A percentile compares a stretch with the other conserved stretches of the same genome.
Conservation (phyloP, 768 basidiomycete genomes). For the Boletus sensibilis region DNA sequence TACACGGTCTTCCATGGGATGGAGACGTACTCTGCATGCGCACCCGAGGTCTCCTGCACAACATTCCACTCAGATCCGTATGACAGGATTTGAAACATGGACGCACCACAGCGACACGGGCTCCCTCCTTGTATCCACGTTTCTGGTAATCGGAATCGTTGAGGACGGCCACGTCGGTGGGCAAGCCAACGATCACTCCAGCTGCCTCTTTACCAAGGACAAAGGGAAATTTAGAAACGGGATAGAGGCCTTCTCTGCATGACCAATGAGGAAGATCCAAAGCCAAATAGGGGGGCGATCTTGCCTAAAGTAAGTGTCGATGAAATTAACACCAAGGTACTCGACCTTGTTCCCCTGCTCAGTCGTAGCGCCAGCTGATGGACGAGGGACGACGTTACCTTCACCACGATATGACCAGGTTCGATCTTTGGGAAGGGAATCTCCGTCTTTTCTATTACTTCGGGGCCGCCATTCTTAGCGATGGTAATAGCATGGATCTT, state of each 20-base stretch:
- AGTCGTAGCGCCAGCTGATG: neutral
- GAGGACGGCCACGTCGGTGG: slow-evolving; percentile 60
- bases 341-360: slow-evolving; percentile 47
- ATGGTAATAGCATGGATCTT: slow-evolving; percentile 74
- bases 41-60: slow-evolving; percentile 44
- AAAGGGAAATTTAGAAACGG: slow-evolving; percentile 54
- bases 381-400: slow-evolving; percentile 21
- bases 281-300: slow-evolving; percentile 3
- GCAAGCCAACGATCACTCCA: slow-evolving; percentile 74
- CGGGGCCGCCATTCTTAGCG: slow-evolving; percentile 68
- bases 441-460: slow-evolving; percentile 67
- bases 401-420: slow-evolving; percentile 55
- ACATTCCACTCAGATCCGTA: neutral
- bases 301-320: slow-evolving; percentile 79
- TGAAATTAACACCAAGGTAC: slow-evolving; percentile 84
- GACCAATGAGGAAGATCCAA: neutral
- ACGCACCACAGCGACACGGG: slow-evolving; percentile 67
- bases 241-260: slow-evolving; percentile 63
- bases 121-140: slow-evolving; percentile 65
- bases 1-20: slow-evolving; percentile 60
- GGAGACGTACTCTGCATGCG: slow-evolving; percentile 72
- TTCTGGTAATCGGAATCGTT: slow-evolving; percentile 61
- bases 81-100: neutral
- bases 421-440: slow-evolving; percentile 67
- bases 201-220: slow-evolving; percentile 76